Percentiles rank a stretch among this genome's conserved stretches.
phyloP scores from a whole-genome alignment of 495 filamentous ascomycete species.

The Neurospora cerealis region DNA sequence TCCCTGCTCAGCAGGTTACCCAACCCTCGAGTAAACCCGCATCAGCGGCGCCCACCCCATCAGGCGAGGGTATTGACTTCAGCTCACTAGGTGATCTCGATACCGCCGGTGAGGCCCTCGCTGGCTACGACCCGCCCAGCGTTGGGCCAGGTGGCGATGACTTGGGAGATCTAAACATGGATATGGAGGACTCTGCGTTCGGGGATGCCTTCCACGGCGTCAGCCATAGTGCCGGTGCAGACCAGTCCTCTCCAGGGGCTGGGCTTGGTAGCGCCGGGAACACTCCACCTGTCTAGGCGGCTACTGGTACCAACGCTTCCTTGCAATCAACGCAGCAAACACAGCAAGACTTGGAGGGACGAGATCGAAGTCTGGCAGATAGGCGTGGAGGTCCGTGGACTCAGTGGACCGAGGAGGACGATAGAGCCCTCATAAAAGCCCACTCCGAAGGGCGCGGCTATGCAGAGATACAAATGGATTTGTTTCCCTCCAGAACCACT shows the following conservation, averaged over 20 bases:
- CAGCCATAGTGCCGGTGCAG: conserved; percentile 6
- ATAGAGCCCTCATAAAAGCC: neutral
- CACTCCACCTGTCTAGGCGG: neutral
- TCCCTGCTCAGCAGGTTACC: neutral
- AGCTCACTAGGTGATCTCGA: conserved; percentile 43
- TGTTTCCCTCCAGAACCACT: neutral
- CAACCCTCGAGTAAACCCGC: conserved; percentile 22
- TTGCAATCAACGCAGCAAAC: neutral
- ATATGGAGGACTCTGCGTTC: conserved; percentile 46
- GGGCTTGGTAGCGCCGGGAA: neutral
- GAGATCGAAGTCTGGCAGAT: neutral
- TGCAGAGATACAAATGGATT: neutral
- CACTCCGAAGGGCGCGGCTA: neutral
- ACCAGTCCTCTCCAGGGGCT: neutral
- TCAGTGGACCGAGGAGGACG: neutral
- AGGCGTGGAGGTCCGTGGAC: neutral
- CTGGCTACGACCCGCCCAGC: conserved; percentile 26
- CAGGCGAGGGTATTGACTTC: conserved; percentile 28
- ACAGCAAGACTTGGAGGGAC: neutral
- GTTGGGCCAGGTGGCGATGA: conserved; percentile 24
- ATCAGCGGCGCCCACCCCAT: conserved; percentile 30
- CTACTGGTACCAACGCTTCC: neutral
- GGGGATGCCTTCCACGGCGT: conserved; percentile 48
- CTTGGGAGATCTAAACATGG: conserved; percentile 34
- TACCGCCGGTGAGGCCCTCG: conserved; percentile 38